These are phyloP conservation scores for Lizonia empirigonia DNA, from an alignment of 2,329 filamentous ascomycete genomes.

Conservation along the genomic window DNA sequence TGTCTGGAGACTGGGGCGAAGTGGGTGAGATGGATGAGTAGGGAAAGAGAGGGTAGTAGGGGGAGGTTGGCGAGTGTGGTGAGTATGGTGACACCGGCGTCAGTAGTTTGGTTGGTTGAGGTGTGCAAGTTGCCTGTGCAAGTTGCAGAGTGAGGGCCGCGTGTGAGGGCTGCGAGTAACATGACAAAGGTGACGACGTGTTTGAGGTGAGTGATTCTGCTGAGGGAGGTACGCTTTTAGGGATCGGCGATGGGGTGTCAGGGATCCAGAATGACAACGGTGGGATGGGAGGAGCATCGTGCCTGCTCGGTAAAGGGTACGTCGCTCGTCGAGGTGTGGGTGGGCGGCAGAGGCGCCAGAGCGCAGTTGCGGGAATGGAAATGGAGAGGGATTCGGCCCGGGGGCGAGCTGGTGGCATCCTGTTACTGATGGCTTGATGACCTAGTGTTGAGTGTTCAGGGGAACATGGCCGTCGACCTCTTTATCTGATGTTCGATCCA, in stretches of 20 bases:
- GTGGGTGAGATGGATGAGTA: conserved; percentile 8
- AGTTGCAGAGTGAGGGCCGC: not conserved
- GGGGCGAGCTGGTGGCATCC: conserved; percentile 17
- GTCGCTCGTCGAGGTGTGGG: conserved; percentile 23
- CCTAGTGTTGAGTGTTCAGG: not conserved
- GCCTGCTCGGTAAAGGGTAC: conserved; percentile 1
- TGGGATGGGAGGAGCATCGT: conserved; percentile 16
- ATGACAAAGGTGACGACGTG: not conserved
- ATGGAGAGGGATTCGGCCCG: conserved; percentile 23
- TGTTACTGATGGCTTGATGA: not conserved
- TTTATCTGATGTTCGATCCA: not conserved
- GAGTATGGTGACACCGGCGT: no score
- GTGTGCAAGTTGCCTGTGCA: not conserved
- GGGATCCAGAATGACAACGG: conserved; percentile 27
- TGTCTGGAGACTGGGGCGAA: conserved; percentile 4
- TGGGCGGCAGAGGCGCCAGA: conserved; percentile 19
- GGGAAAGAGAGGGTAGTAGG: not conserved
- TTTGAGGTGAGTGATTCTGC: not conserved
- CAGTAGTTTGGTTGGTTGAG: not conserved
- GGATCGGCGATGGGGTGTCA: conserved; percentile 13
- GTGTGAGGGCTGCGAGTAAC: not conserved
- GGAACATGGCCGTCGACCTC: not conserved
- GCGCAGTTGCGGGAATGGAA: conserved; percentile 1
- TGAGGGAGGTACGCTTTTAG: not conserved
- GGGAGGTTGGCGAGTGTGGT: not conserved